A percentile compares a stretch with the other conserved stretches of the same genome.
Evolutionary conservation across 2,329 filamentous ascomycete genomes (phyloP).

Genomic region (Sarocladium brachiariae): DNA sequence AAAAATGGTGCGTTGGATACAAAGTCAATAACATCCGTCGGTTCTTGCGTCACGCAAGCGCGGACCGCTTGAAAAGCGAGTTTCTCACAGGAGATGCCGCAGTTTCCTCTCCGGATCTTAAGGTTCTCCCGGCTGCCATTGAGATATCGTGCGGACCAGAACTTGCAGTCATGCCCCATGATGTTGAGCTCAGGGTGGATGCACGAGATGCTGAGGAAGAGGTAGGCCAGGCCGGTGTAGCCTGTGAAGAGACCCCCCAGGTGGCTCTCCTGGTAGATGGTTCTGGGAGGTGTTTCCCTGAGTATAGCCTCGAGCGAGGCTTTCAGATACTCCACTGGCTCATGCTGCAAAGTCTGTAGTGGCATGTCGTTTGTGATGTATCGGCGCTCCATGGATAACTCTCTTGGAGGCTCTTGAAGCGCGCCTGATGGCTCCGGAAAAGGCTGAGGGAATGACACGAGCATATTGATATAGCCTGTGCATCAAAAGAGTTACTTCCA

Average conservation of each 20-base stretch:
- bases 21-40: slow-evolving; percentile 30
- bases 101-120: slow-evolving; percentile 33
- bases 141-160: slow-evolving; percentile 44
- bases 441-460: not conserved
- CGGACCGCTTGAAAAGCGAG: slow-evolving; percentile 39
- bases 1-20: slow-evolving; percentile 32
- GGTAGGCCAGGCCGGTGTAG: slow-evolving; percentile 48
- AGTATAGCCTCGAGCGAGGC: slow-evolving; percentile 31
- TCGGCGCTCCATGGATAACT: slow-evolving; percentile 19
- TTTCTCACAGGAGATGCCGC: slow-evolving; percentile 43
- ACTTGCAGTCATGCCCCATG: slow-evolving; percentile 30
- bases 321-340: slow-evolving; percentile 23
- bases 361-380: slow-evolving; percentile 29
- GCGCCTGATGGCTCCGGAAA: not conserved
- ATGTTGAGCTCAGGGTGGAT: slow-evolving; percentile 37
- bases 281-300: slow-evolving; percentile 27
- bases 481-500: too few relatives aligned
- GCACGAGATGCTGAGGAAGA: slow-evolving; percentile 43
- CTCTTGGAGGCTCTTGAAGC: not conserved
- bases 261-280: slow-evolving; percentile 24
- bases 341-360: slow-evolving; percentile 20
- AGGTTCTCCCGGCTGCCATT: slow-evolving; percentile 28
- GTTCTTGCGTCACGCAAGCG: slow-evolving; percentile 34
- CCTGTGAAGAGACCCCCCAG: slow-evolving; percentile 45
- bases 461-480: not conserved